Evolutionary conservation across 495 filamentous ascomycete species (phyloP), one percentile per base, ranked within the genome.

Genomic region (Penicillium silybi): DNA sequence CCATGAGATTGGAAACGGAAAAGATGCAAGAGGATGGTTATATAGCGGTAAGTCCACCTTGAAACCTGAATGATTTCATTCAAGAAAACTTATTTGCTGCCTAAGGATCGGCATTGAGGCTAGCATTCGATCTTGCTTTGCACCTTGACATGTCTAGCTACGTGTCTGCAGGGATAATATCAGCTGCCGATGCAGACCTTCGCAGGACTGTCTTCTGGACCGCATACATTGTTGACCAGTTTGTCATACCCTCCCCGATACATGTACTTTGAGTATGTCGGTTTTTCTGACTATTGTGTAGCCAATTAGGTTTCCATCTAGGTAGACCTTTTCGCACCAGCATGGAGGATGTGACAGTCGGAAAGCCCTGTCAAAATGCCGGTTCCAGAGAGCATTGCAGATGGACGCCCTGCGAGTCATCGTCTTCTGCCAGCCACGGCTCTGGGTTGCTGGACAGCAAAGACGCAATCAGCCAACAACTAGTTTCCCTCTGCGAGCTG

Each of bases 51-150:
- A 52, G 52, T 44, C 22, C 22, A 23, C 22, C 22, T 23, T 3
- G 2, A 23, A 23, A 23, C 22, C 22, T 23, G 22, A 23, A 23
- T 23, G 6, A 23, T 23, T 23, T 23, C 22, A 23, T 23, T 23
- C 22, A 23, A 23, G 22, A 23, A 23, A 23, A 2, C 22, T 23
- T 23, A 23, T 6, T 23, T 23, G 22, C 22, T 23, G 6, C 22
- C 22, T 6, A 23, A 67, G 70, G 70, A 40, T 72, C 72, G 71
- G 63, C 71, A 0, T 65, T 71, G 59, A 59, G 71, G 35, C 58
- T 74, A 4, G 51, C 65, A 8, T 58, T 66, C 16, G 66, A 72
- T 50, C 63, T 74, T 10, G 71, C 58, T 9, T 41, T 74, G 18
- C 69, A 74, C 42, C 29, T 69, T 3, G 66, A 74, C 35, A 67